Evolutionary conservation across 2,329 filamentous ascomycete genomes (phyloP), one percentile per base, ranked within the genome.

Genomic region (Exophiala sideris): DNA sequence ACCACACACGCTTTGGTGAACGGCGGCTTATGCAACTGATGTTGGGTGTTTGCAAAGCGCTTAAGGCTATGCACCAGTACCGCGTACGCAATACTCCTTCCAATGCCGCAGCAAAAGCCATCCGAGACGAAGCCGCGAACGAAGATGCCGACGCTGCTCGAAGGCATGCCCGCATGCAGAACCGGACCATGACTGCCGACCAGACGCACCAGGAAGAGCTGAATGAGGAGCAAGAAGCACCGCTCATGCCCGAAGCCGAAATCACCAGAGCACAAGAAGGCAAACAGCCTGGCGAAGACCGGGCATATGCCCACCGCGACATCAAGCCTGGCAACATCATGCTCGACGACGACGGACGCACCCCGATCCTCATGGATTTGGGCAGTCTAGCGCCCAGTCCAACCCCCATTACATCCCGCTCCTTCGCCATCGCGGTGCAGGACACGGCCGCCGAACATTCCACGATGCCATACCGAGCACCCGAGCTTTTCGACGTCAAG

Each of bases 301-400:
- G 88, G 63, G 89, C 91, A 16, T 99, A 96, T 71, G 89, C 94
- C 58, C 94, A 99, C 73, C 81, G 94, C 63, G 94, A 99, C 72
- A 96, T 99, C 70, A 99, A 99, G 73, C 94, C 94, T 65, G 92
- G 91, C 54, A 99, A 99, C 74, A 95, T 99, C 68, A 99, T 99
- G 94, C 96, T 99, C 63, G 87, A 89, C 62, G 92, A 97, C 69
- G 85, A 90, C 65, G 94, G 94, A 63, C 82, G 85, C 56, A 86
- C 85, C 29, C 92, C 94, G 2, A 94, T 99, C 65, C 82, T 99
- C 34, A 99, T 99, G 94, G 94, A 99, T 69, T 84, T 99, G 20
- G 94, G 94, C 60, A 96, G 91, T 53, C 79, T 99, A 52, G 87
- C 90, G 38, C 88, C 88, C 14, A 91, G 89, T 1, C 94, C 94